A percentile compares a stretch with the other conserved stretches of the same genome.
Conservation (phyloP, 2,329 filamentous ascomycete genomes). For the Thielaviopsis cerberus region DNA sequence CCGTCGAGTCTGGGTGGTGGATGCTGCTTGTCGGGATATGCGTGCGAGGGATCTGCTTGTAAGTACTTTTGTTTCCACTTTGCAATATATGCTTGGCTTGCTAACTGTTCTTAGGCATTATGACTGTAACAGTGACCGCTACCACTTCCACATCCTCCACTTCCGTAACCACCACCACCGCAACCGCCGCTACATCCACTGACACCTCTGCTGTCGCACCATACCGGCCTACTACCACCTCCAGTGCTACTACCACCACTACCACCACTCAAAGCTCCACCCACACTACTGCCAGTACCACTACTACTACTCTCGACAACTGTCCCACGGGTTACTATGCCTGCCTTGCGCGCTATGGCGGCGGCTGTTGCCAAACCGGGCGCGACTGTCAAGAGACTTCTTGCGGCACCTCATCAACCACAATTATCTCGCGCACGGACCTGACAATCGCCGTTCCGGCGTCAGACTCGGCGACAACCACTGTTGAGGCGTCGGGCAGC, state of each 20-base stretch:
- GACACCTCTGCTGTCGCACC: constrained; percentile 18
- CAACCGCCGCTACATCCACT: constrained; percentile 24
- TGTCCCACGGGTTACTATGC: constrained; percentile 89
- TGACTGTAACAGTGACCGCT: constrained; percentile 11
- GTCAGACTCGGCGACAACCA: constrained; percentile 25
- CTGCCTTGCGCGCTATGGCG: constrained; percentile 67
- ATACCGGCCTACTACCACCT: constrained; percentile 17
- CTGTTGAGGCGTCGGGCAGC: constrained; percentile 22
- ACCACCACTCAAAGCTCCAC: constrained; percentile 20
- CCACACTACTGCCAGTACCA: constrained; percentile 20
- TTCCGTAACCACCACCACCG: constrained; percentile 18
- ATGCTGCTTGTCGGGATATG: constrained; percentile 56
- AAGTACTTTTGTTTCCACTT: constrained; percentile 20
- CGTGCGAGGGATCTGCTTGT: constrained; percentile 55
- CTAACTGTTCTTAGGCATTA: constrained; percentile 6
- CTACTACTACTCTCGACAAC: constrained; percentile 21
- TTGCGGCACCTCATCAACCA: constrained; percentile 48
- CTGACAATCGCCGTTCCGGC: constrained; percentile 52
- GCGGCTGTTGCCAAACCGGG: constrained; percentile 71
- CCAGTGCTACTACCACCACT: constrained; percentile 20
- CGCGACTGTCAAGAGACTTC: constrained; percentile 67
- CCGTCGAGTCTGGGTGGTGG: constrained; percentile 48
- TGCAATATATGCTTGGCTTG: background rate
- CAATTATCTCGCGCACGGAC: constrained; percentile 43
- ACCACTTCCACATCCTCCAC: constrained; percentile 12